Evolutionary conservation across 805 yeast genomes (phyloP).

Genomic region (Cyberlindnera xishuangbannaensis): DNA sequence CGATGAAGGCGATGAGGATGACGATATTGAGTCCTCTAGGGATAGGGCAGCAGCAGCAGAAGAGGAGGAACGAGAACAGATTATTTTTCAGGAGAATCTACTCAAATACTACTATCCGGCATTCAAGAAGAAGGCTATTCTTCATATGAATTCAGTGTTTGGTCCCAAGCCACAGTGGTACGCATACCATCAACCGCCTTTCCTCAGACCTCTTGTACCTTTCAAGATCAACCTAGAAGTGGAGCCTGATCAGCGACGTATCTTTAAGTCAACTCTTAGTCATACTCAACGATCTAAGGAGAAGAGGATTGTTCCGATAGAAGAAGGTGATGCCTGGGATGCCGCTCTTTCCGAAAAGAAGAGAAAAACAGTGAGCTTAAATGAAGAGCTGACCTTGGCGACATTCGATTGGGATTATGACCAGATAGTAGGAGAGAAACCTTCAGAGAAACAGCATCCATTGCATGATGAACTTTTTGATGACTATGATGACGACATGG

Average conservation of each 20-base stretch:
- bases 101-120: slow-evolving; percentile 55
- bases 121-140: slow-evolving; percentile 47
- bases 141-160: slow-evolving; percentile 62
- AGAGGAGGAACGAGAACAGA: slow-evolving; percentile 10
- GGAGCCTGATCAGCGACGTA: slow-evolving; percentile 52
- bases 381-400: slow-evolving; percentile 56
- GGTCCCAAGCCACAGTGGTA: slow-evolving; percentile 55
- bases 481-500: slow-evolving; percentile 58
- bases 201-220: slow-evolving; percentile 40
- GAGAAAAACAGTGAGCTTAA: slow-evolving; percentile 9
- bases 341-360: slow-evolving; percentile 13
- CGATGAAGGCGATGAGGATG: slow-evolving; percentile 8
- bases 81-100: slow-evolving; percentile 25
- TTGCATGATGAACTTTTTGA: slow-evolving; percentile 20
- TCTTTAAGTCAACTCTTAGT: slow-evolving; percentile 35
- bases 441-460: slow-evolving; percentile 3
- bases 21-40: no score
- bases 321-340: slow-evolving; percentile 16
- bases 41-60: slow-evolving; percentile 1
- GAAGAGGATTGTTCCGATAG: slow-evolving; percentile 15
- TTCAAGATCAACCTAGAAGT: slow-evolving; percentile 54
- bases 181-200: slow-evolving; percentile 41
- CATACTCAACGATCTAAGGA: slow-evolving; percentile 7
- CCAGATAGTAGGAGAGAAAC: slow-evolving; percentile 43
- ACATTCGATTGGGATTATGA: slow-evolving; percentile 79